Evolutionary conservation across 495 filamentous ascomycete species (phyloP).

Genomic region (Xylaria telfairii): DNA sequence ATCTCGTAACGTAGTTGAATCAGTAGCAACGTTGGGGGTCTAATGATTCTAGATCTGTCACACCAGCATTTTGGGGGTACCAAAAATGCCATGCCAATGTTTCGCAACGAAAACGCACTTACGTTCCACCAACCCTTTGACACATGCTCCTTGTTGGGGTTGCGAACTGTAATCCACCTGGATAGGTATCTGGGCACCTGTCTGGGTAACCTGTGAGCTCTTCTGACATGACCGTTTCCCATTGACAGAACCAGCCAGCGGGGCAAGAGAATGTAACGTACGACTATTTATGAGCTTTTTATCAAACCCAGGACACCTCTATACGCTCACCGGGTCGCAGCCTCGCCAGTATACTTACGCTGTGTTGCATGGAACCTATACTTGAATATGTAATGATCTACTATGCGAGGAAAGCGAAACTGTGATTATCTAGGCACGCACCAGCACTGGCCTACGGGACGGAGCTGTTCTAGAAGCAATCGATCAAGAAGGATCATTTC

Average conservation of each 20-base stretch:
- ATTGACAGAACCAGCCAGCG: background rate
- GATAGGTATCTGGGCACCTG: background rate
- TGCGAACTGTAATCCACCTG: background rate
- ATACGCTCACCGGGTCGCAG: no score
- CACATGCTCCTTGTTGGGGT: background rate
- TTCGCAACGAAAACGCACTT: background rate
- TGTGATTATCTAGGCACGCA: background rate
- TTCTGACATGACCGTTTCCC: background rate
- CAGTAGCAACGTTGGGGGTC: background rate
- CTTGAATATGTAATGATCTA: background rate
- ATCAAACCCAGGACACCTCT: background rate
- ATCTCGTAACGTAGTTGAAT: background rate
- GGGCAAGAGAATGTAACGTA: background rate
- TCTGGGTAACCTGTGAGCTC: background rate
- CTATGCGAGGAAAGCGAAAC: background rate
- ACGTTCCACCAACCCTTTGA: background rate
- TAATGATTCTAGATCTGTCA: background rate
- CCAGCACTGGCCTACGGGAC: background rate
- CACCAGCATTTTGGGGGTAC: background rate
- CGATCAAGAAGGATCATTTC: background rate
- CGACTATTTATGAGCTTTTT: background rate
- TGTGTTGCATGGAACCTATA: background rate
- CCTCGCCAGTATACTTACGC: background rate
- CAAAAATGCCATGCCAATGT: background rate
- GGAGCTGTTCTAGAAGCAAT: background rate